phyloP scores from a whole-genome alignment of 495 filamentous ascomycete genomes.

The Umbilicaria muhlenbergii region DNA sequence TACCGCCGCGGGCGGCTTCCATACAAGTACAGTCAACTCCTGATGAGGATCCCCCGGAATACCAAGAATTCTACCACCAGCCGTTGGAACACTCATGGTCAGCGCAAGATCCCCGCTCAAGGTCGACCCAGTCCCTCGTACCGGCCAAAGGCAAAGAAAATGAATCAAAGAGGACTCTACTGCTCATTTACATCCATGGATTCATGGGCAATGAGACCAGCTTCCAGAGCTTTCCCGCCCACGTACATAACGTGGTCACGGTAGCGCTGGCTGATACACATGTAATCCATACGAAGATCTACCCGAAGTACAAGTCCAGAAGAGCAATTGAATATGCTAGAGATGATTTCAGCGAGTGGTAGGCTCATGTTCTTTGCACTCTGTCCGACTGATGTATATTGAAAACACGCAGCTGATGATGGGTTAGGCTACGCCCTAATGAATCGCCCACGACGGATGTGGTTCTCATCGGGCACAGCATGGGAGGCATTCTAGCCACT shows the following conservation, averaged over 20 bases:
- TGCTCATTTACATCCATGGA: constrained; percentile 80
- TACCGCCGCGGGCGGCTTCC: too few relatives aligned
- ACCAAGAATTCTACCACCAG: background rate
- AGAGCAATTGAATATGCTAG: constrained; percentile 55
- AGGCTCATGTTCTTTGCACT: constrained; percentile 8
- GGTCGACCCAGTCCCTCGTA: constrained; percentile 47
- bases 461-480: constrained; percentile 74
- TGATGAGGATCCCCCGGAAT: too few relatives aligned
- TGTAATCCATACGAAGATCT: constrained; percentile 76
- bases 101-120: constrained; percentile 39
- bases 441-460: constrained; percentile 62
- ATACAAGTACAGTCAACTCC: too few relatives aligned
- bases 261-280: constrained; percentile 52
- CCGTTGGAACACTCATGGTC: constrained; percentile 13
- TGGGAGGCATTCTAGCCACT: constrained; percentile 73
- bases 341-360: constrained; percentile 74
- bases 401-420: constrained; percentile 2
- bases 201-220: constrained; percentile 85
- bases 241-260: constrained; percentile 69
- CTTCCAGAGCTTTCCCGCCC: constrained; percentile 75
- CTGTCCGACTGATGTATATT: background rate
- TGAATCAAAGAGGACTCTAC: constrained; percentile 37
- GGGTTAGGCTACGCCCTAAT: constrained; percentile 53
- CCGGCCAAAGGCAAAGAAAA: constrained; percentile 23
- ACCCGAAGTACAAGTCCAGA: constrained; percentile 78